Evolutionary conservation across 1,284 basidiomycete genomes (phyloP), one percentile per base, ranked within the genome.

Genomic region (Boletus semigastroideus): DNA sequence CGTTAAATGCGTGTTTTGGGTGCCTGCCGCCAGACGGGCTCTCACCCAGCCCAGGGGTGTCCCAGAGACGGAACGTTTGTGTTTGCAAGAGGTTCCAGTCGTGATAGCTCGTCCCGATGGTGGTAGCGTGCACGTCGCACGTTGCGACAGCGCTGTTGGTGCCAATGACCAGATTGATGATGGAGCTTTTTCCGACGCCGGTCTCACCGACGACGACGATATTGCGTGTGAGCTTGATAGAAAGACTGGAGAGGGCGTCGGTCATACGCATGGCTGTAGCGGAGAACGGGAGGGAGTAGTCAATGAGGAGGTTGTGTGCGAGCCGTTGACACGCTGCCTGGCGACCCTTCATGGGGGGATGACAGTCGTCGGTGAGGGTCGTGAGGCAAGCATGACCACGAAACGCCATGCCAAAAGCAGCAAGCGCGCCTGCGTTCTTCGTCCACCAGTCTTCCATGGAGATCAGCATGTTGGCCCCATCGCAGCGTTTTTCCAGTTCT

Each of bases 401-500:
- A 37, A 63, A 63, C 3, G 27, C 0, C 64, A 63, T 65, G 5
- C 43, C 37, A 45, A 50, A 48, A n/a, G 19, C 40, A 3, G 27
- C 20, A 0, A 63, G 27, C 1, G 1, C 19, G 3, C 9, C 20
- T 38, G 36, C 38, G 34, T 61, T 63, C 25, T 9, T 37, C 16
- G 39, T 30, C 62, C 62, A 63, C 62, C 63, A 63, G 9, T 22
- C 46, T 12, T 63, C 64, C 62, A 63, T 67, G 22, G 60, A 67
- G 7, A 50, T 19, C 2, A 53, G 10, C 6, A 63, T 48, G 20
- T 54, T 37, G 11, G 27, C 12, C 8, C 45, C 16, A 4, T 51
- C n/a, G n/a, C 63, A 63, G 27, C 44, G 53, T 43, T 64, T 61
- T 49, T 63, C 62, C 7, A 67, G 28, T 6, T 67, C 64, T 17